These are phyloP conservation scores for Micractinium conductrix DNA, from an alignment of 139 green algal species.

Conservation along the genomic window DNA sequence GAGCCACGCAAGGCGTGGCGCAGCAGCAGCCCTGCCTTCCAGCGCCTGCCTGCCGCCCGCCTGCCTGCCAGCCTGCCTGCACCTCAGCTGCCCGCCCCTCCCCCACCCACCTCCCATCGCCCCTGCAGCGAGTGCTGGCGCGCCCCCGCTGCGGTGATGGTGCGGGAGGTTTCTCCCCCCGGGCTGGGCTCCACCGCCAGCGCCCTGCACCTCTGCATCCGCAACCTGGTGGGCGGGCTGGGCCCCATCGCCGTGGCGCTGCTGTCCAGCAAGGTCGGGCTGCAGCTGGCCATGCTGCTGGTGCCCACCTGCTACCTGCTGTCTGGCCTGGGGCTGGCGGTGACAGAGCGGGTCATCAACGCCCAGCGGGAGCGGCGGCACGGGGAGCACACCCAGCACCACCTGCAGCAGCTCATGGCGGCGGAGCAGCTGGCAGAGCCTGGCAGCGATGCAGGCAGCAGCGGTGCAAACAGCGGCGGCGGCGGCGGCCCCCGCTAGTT, in stretches of 20 bases:
- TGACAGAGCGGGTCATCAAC: constrained; percentile 60
- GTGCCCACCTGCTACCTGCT: constrained; percentile 74
- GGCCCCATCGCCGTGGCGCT: constrained; percentile 75
- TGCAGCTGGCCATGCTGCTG: constrained; percentile 84
- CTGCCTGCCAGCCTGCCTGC: not conserved
- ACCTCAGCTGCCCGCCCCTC: not conserved
- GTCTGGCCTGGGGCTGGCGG: constrained; percentile 68
- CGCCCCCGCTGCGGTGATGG: constrained; percentile 82
- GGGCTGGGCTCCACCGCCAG: constrained; percentile 73
- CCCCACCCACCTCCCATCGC: not conserved
- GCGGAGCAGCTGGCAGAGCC: not conserved
- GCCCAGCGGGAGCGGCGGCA: constrained; percentile 7
- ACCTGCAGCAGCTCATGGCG: not conserved
- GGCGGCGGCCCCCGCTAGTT: too few relatives aligned
- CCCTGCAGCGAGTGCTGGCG: constrained; percentile 85
- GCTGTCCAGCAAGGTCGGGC: constrained; percentile 50
- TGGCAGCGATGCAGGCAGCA: not conserved
- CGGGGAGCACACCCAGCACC: not conserved
- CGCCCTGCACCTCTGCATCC: constrained; percentile 83
- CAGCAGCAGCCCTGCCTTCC: not conserved
- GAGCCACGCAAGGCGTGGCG: not conserved
- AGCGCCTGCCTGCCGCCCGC: not conserved
- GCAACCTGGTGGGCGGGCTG: constrained; percentile 83
- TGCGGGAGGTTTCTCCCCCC: constrained; percentile 68
- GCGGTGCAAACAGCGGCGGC: not conserved